phyloP scores from a whole-genome alignment of 2,329 filamentous ascomycete genomes.

The Aspergillus fumigatus region DNA sequence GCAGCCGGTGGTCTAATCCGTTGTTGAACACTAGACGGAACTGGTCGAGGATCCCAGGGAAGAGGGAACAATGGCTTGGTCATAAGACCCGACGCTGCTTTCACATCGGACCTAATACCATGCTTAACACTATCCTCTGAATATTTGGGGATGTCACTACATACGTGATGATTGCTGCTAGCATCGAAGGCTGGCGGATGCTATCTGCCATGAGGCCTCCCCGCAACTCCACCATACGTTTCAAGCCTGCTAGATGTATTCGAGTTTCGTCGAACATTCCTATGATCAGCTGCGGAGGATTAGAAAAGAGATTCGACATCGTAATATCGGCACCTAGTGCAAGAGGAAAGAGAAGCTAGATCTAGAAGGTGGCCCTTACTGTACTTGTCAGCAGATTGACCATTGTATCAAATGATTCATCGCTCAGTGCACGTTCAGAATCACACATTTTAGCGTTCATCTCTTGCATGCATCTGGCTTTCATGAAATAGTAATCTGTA shows the following conservation, averaged over 20 bases:
- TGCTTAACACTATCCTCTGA: conserved; percentile 2
- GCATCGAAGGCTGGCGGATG: conserved; percentile 21
- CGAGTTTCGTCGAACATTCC: conserved; percentile 36
- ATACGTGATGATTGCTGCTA: conserved; percentile 28
- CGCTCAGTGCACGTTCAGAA: conserved; percentile 22
- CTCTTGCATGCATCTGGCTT: conserved; percentile 31
- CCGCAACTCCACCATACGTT: conserved; percentile 35
- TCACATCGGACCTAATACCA: conserved; percentile 28
- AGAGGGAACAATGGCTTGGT: conserved; percentile 32
- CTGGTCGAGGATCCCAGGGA: conserved; percentile 27
- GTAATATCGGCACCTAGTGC: background rate
- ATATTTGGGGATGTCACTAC: background rate
- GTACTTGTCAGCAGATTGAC: conserved; percentile 35
- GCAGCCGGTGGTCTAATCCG: conserved; percentile 25
- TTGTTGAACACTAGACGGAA: conserved; percentile 22
- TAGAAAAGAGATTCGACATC: conserved; percentile 2
- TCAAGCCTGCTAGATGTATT: conserved; percentile 36
- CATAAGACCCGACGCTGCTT: conserved; percentile 31
- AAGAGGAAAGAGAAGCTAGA: background rate
- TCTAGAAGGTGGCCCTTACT: conserved; percentile 18
- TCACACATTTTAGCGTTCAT: conserved; percentile 30
- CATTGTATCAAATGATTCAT: conserved; percentile 36
- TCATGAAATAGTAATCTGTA: conserved; percentile 37
- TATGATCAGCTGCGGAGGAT: conserved; percentile 28
- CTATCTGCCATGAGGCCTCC: conserved; percentile 27